Evolutionary conservation across 768 basidiomycete genomes (phyloP), one percentile per base, ranked within the genome.

Genomic region (Amanita phalloides): DNA sequence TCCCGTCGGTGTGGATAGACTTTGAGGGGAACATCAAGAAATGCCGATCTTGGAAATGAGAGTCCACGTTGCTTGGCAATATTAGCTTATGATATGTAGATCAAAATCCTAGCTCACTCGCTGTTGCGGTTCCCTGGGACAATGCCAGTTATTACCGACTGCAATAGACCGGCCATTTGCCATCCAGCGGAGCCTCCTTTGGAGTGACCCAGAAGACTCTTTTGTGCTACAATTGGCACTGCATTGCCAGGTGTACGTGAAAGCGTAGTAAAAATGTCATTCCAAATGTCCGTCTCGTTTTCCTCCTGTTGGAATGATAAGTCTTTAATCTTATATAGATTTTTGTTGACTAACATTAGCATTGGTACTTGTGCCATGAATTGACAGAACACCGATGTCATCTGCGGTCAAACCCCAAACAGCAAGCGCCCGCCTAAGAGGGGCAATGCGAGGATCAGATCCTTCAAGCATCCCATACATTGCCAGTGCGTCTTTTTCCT

Each of bases 131-230:
- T 98, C 38, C 93, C 94, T 6, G 96, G 94, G 56, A 99, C 76
- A 56, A 95, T 77, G 48, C 94, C 96, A 42, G 82, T 81, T 56
- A 73, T 76, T 55, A 99, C 76, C 9, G 83, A 82, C 66, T 99
- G 93, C 50, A 92, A 68, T 51, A 98, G 75, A 58, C 96, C 96
- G 60, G 83, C 85, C 77, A 96, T 81, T 70, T 93, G 90, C 95
- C 93, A 97, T 1, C 93, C 89, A 50, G 95, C 95, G n/a, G 96
- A 90, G 55, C 95, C 96, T 66, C 96, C 96, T 76, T 99, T 99
- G 9, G 95, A 85, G 64, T 99, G 95, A 55, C 96, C 96, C 28
- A 95, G 86, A 46, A 99, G 76, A 66, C 87, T 91, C 78, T 99
- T 99, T 68, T 98, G 96, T 2, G 96, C 92, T 67, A 98, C 86